Base-by-base conservation (phyloP, 495 filamentous ascomycete species). In the Penicillium flavigenum region DNA sequence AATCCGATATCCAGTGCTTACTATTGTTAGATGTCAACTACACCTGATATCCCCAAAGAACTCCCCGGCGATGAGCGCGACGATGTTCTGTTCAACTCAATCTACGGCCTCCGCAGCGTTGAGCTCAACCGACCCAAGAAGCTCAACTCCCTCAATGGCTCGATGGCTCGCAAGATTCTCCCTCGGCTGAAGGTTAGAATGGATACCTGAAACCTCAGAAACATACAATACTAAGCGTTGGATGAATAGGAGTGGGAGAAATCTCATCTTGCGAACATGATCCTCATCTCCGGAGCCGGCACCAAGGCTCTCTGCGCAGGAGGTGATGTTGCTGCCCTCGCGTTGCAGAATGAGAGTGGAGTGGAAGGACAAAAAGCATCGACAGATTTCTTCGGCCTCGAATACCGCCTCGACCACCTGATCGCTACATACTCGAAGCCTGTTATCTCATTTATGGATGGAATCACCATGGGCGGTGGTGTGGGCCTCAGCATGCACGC, bases 391-490 rank as follows among this genome's bases (percentile, higher is more conserved):
- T 98, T 98, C 66, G 88, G 72, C 9, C 83, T 90, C 45, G 94
- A 98, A 84, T 98, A 97, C 79, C 83, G 85, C 67, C 86, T 98
- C 51, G 88, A 98, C 74, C 94, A 98, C 75, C 73, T 90, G 50
- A 92, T 98, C 65, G 92, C 95, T n/a, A 96, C 92, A 47, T 96
- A 93, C 77, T 63, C 75, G 26, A 98, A 96, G 77, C 94, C 94
- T 3, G 94, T 92, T 68, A 84, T 98, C 47, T 91, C 95, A 38
- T 88, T 97, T 70, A 92, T 98, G 87, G 95, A 98, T 67, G 94
- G 94, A 54, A 87, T 96, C 67, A 98, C 95, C 24, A 98, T 98
- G 94, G 94, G 94, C 57, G 94, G 94, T 51, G 94, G 94, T 51
- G 95, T 98, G 29, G 94, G 94, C 4, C 83, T 98, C 47, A 91